Evolutionary conservation across 192 early-diverging fungal genomes (phyloP).

Genomic region (Rhizophlyctis rosea): DNA sequence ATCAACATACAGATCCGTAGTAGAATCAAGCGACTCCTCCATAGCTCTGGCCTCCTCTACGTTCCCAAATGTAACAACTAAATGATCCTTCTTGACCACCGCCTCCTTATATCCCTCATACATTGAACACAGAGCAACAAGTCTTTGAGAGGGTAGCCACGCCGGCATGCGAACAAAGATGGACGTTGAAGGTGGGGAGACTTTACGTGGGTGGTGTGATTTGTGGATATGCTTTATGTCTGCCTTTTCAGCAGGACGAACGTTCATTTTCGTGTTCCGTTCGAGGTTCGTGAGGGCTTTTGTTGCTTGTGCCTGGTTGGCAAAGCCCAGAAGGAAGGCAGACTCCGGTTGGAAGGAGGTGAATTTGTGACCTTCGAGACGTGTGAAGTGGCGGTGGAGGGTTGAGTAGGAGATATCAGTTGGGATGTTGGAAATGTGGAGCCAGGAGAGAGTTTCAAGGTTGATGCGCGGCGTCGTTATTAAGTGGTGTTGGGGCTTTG

Average conservation of each 20-base stretch:
- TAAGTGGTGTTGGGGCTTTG: neutral
- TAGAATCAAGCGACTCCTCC: constrained; percentile 6
- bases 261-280: constrained; percentile 13
- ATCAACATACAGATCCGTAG: constrained; percentile 14
- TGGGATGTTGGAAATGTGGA: constrained; percentile 15
- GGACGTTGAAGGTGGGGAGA: neutral
- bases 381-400: constrained; percentile 15
- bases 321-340: constrained; percentile 9
- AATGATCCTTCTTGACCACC: neutral
- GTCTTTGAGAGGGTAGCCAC: constrained; percentile 1
- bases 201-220: too few species aligned
- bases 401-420: constrained; percentile 9
- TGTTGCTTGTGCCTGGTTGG: neutral
- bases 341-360: constrained; percentile 19
- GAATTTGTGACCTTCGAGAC: constrained; percentile 12
- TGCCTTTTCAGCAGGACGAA: constrained; percentile 3
- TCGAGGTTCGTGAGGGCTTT: constrained; percentile 5
- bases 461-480: neutral
- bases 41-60: constrained; percentile 3
- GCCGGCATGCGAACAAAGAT: constrained; percentile 3
- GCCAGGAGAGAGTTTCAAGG: constrained; percentile 9
- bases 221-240: neutral
- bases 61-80: constrained; percentile 3
- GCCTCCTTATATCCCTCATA: constrained; percentile 17
- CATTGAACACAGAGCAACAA: constrained; percentile 4